Evolutionary conservation across 2,329 filamentous ascomycete genomes (phyloP), one percentile per base, ranked within the genome.

Genomic region (Fusarium cyanostomum): DNA sequence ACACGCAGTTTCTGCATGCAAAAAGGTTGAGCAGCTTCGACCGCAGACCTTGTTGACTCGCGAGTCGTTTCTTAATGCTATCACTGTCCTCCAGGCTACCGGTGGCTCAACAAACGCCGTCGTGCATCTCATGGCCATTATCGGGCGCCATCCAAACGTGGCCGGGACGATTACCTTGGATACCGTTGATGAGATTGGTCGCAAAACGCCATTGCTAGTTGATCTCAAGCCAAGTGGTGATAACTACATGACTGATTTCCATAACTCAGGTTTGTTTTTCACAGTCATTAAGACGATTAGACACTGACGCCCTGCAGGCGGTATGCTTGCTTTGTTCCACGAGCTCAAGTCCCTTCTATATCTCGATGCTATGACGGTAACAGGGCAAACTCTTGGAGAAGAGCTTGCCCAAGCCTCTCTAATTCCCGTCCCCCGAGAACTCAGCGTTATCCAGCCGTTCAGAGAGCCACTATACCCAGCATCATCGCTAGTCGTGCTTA

Each of bases 221-320:
- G 90, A 96, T 72, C 82, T 96, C 15, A 92, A 94, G n/a, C 94
- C 94, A 0, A 91, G 87, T 58, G 94, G 94, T 1, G 89, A 90
- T 52, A 94, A 92, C 73, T 91, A 93, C 74, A 96, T 97, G 89
- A 92, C 90, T 5, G 93, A 97, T 72, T 88, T 97, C 35, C 95
- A 95, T 75, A 89, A 93, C 56, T 89, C 95, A 16, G 72, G 68
- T 64, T 13, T 10, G 61, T 51, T 15, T 2, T 10, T 12, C 3
- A 7, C 7, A 1, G 18, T 10, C 7, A 10, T 8, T 3, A 4
- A 1, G 1, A 1, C 30, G 15, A 0, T n/a, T 12, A 0, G 1
- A 28, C 2, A 2, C 45, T 66, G 10, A 66, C 12, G 2, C 8
- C 6, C 1, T 10, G 1, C 13, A 48, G 94, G 94, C 21, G 94